These are phyloP conservation scores for Teunomyces aglyptinius DNA, from an alignment of 805 yeast genomes.

Conservation along the genomic window DNA sequence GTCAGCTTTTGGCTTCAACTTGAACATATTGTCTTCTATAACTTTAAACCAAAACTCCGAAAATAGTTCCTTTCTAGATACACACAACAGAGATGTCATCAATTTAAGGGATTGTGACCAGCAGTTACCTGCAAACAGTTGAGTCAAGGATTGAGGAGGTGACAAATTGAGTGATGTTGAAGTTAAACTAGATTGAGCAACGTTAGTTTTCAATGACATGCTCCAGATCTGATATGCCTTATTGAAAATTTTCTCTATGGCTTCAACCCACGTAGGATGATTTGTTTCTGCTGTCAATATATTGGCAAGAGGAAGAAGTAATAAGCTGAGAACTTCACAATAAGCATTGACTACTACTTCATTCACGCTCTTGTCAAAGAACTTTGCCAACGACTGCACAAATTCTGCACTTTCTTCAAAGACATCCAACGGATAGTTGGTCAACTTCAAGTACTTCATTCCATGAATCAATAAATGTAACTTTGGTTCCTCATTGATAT, in stretches of 20 bases:
- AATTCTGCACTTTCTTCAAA: slow-evolving; percentile 95
- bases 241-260: slow-evolving; percentile 60
- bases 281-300: slow-evolving; percentile 89
- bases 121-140: slow-evolving; percentile 16
- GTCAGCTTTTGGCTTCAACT: slow-evolving; percentile 61
- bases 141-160: background rate
- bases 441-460: slow-evolving; percentile 79
- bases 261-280: slow-evolving; percentile 92
- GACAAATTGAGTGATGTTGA: background rate
- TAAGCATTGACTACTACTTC: slow-evolving; percentile 71
- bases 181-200: background rate
- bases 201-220: slow-evolving; percentile 24
- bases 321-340: slow-evolving; percentile 75
- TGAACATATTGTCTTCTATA: slow-evolving; percentile 59
- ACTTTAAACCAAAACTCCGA: slow-evolving; percentile 66
- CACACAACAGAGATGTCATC: slow-evolving; percentile 72
- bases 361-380: slow-evolving; percentile 65
- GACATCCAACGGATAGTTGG: slow-evolving; percentile 81
- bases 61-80: slow-evolving; percentile 76
- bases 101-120: slow-evolving; percentile 72
- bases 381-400: slow-evolving; percentile 79
- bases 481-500: slow-evolving; percentile 47
- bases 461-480: slow-evolving; percentile 81
- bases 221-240: slow-evolving; percentile 48
- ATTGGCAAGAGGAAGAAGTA: slow-evolving; percentile 81